These are phyloP conservation scores for Mucor sp. DNA, from an alignment of 371 early-diverging fungal species.

Conservation along the genomic window DNA sequence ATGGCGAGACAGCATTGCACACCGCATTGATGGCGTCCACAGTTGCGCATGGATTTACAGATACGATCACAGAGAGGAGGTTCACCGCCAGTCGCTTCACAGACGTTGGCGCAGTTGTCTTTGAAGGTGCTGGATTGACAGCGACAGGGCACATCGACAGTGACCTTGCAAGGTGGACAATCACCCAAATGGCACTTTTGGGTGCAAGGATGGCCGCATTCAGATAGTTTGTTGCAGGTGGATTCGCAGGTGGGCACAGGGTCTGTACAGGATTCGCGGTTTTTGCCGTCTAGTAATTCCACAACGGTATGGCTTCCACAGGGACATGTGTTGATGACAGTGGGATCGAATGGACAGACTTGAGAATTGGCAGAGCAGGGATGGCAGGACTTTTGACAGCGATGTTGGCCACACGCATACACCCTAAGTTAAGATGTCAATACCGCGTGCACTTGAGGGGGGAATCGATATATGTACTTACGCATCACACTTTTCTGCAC, in stretches of 20 bases:
- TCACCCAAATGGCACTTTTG: slow-evolving; percentile 73
- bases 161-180: slow-evolving; percentile 68
- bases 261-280: slow-evolving; percentile 69
- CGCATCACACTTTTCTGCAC: slow-evolving; percentile 61
- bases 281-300: slow-evolving; percentile 27
- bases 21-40: slow-evolving; percentile 70
- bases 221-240: slow-evolving; percentile 63
- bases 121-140: slow-evolving; percentile 62
- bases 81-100: slow-evolving; percentile 44
- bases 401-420: slow-evolving; percentile 78
- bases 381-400: slow-evolving; percentile 79
- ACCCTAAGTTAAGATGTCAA: slow-evolving; percentile 28
- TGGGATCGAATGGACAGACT: slow-evolving; percentile 77
- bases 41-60: slow-evolving; percentile 63
- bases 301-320: slow-evolving; percentile 67
- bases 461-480: slow-evolving; percentile 25
- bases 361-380: slow-evolving; percentile 47
- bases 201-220: slow-evolving; percentile 79
- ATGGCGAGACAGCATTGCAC: slow-evolving; percentile 60
- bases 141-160: slow-evolving; percentile 58
- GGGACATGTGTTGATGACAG: slow-evolving; percentile 70
- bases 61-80: slow-evolving; percentile 62
- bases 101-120: slow-evolving; percentile 52
- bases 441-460: too few relatives aligned
- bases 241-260: slow-evolving; percentile 77